Evolutionary conservation across 768 basidiomycete species (phyloP).

Genomic region (Boletus coccyginus): DNA sequence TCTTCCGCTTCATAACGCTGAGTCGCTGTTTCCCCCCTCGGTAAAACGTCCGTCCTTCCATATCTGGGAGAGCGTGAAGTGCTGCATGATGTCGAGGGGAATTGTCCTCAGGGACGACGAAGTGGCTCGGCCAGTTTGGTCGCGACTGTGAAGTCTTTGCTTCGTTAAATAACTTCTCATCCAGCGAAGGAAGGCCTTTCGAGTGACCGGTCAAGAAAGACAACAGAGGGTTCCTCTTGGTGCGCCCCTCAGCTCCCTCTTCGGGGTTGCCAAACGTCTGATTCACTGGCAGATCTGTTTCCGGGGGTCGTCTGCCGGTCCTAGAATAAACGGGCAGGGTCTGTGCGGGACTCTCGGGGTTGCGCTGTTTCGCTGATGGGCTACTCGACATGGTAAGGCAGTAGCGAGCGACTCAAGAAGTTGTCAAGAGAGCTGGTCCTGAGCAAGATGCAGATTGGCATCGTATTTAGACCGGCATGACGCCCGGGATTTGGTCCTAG

Average conservation of each 20-base stretch:
- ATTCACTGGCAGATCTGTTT: not conserved
- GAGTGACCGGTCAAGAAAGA: slow-evolving; percentile 15
- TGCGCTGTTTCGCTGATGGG: slow-evolving; percentile 7
- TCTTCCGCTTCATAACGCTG: slow-evolving; percentile 32
- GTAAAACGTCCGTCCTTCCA: slow-evolving; percentile 28
- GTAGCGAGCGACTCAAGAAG: not conserved
- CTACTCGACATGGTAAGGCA: slow-evolving; percentile 10
- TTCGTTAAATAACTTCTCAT: slow-evolving; percentile 24
- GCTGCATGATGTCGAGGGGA: slow-evolving; percentile 15
- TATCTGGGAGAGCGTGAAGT: slow-evolving; percentile 9
- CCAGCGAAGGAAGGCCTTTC: slow-evolving; percentile 13
- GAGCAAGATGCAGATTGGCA: not conserved
- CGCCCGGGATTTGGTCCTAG: not conserved
- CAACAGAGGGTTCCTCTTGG: slow-evolving; percentile 10
- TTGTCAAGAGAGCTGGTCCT: not conserved
- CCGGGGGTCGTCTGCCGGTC: not conserved
- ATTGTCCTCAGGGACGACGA: slow-evolving; percentile 20
- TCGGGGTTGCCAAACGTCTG: slow-evolving; percentile 5
- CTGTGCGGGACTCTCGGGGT: not conserved
- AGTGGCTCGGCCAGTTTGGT: slow-evolving; percentile 23
- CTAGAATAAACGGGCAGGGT: not conserved
- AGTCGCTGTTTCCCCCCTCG: slow-evolving; percentile 29
- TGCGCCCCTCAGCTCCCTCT: slow-evolving; percentile 3
- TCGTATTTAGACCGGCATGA: not conserved
- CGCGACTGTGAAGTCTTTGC: slow-evolving; percentile 24